Base-by-base conservation (phyloP, 2,329 filamentous ascomycete genomes). In the Dichotomopilus funicola region DNA sequence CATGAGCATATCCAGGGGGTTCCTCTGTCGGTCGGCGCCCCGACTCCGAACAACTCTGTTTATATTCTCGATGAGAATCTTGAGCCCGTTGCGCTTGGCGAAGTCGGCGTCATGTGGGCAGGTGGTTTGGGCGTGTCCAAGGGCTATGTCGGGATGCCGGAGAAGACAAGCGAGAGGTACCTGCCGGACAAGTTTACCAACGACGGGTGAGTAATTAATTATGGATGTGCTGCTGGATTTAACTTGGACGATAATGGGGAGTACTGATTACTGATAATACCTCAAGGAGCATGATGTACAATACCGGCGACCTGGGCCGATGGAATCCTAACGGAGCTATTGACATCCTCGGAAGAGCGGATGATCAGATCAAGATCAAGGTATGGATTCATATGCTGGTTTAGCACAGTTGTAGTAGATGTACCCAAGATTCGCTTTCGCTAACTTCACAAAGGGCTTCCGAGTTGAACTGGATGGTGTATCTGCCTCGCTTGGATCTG, bases 281-380 rank as follows among this genome's bases (percentile, higher is more conserved):
- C 74, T 3, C 70, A 68, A 70, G 48, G 27, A 42, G 37, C 4
- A 42, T 70, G 60, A 82, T 83, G 76, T 84, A 81, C 67, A 80
- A 81, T 62, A 84, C 81, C 1, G 81, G 81, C 6, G 81, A 85
- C 60, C 71, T 84, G 27, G 79, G 77, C 13, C 12, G 72, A 10
- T 83, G 80, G 80, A 71, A 72, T 40, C 64, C 70, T 2, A 75
- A 81, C 61, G 80, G 81, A 9, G 74, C 72, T 33, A 70, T 85
- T 40, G 73, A 80, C 44, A 79, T 78, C 27, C 73, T 81, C 37
- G 80, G 81, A 3, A 75, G 81, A 12, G 72, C 72, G n/a, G 81
- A 85, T 61, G 80, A 83, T 57, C 81, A 84, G 77, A 37, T 84
- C 57, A 84, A 84, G 67, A 75, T 84, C 63, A 81, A 82, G 73